A percentile compares a stretch with the other conserved stretches of the same genome.
These are phyloP conservation scores for Dactylellina drechsleri DNA, from an alignment of 2,329 filamentous ascomycete species.

Conservation along the genomic window DNA sequence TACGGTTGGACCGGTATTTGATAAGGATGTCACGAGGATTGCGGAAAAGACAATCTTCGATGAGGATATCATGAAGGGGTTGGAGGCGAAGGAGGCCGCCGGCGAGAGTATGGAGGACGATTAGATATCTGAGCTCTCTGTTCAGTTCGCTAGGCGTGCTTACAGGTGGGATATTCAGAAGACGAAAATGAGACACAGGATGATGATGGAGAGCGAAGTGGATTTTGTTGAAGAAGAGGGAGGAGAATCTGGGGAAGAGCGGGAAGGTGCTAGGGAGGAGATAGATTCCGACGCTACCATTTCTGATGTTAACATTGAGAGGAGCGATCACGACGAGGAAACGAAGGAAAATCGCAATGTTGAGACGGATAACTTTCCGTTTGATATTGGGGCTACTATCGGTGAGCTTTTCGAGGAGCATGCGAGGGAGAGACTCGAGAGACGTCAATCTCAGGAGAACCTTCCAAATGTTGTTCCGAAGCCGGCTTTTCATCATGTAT, in stretches of 20 bases:
- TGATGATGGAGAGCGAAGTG: neutral
- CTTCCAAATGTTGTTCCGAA: too few species aligned
- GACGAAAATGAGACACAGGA: conserved; percentile 10
- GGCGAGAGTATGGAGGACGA: conserved; percentile 56
- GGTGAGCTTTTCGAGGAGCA: too few species aligned
- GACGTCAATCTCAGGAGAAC: too few species aligned
- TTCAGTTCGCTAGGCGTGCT: conserved; percentile 4
- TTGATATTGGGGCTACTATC: too few species aligned
- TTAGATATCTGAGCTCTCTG: conserved; percentile 35
- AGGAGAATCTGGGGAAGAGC: neutral
- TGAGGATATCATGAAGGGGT: conserved; percentile 54
- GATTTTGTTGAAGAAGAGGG: neutral
- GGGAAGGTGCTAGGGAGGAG: neutral
- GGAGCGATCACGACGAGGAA: too few species aligned
- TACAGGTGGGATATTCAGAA: neutral
- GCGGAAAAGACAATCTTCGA: conserved; percentile 57
- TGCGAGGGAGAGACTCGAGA: too few species aligned
- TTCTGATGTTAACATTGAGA: neutral
- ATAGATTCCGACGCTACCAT: conserved; percentile 4
- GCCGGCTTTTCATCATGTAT: too few species aligned
- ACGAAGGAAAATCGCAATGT: too few species aligned
- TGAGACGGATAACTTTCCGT: too few species aligned
- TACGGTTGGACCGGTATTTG: conserved; percentile 89
- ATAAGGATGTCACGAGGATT: conserved; percentile 69
- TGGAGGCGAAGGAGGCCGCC: conserved; percentile 57